Conservation (phyloP, 179 eudicot species). For the Monotropa hypopitys region DNA sequence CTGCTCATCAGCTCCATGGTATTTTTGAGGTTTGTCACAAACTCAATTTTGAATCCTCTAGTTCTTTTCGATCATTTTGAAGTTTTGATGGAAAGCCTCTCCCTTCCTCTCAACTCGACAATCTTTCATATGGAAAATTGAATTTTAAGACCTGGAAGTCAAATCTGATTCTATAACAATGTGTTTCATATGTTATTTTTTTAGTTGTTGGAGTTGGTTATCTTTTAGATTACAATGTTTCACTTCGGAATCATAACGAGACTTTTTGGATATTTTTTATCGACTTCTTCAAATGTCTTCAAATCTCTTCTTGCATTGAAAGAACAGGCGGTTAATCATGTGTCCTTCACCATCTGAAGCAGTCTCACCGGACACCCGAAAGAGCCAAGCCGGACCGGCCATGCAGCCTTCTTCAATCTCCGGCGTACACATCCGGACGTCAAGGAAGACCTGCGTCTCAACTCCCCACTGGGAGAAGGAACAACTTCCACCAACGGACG, state of each 20-base stretch:
- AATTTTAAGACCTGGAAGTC: not conserved
- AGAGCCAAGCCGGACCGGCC: too few species aligned
- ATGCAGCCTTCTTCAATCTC: too few species aligned
- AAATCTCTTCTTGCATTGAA: not conserved
- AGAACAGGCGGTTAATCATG: too few species aligned
- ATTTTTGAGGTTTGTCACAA: conserved; percentile 69
- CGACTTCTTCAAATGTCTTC: not conserved
- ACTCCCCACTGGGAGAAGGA: too few species aligned
- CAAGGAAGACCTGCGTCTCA: too few species aligned
- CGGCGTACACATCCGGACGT: too few species aligned
- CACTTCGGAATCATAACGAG: not conserved
- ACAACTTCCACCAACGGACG: too few species aligned
- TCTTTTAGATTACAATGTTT: not conserved
- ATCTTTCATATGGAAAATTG: not conserved
- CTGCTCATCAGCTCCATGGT: conserved; percentile 94
- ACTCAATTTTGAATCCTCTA: not conserved
- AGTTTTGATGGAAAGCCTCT: not conserved
- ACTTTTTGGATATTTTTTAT: not conserved
- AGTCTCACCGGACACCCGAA: too few species aligned
- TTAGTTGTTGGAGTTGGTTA: not conserved
- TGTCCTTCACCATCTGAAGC: too few species aligned
- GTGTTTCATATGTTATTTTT: not conserved
- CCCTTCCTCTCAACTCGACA: not conserved
- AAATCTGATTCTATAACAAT: not conserved
- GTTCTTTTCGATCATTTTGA: not conserved